Evolutionary conservation across 2,329 filamentous ascomycete genomes (phyloP).

Genomic region (Stagonosporopsis chrysanthemi): DNA sequence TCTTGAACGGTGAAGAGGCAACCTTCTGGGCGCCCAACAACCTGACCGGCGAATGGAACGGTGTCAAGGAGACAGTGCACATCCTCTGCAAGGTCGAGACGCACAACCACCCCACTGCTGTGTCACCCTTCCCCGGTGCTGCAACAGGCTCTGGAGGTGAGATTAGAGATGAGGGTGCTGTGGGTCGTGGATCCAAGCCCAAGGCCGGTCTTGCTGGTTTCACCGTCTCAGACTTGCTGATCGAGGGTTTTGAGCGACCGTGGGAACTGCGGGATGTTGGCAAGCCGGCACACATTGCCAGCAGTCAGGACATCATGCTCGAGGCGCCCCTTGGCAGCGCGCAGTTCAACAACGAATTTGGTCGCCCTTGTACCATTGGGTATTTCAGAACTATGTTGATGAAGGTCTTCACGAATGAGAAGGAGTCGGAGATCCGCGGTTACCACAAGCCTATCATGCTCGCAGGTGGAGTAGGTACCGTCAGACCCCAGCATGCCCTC

Average conservation of each 20-base stretch:
- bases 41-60: conserved; percentile 84
- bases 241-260: conserved; percentile 80
- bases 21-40: conserved; percentile 89
- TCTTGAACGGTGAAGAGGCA: conserved; percentile 75
- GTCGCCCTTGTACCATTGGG: conserved; percentile 84
- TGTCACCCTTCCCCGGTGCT: conserved; percentile 90
- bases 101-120: conserved; percentile 96
- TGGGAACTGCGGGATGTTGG: conserved; percentile 89
- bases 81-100: conserved; percentile 95
- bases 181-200: conserved; percentile 88
- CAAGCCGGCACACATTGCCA: conserved; percentile 89
- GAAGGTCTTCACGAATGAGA: conserved; percentile 66
- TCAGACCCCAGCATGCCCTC: conserved; percentile 87
- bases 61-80: conserved; percentile 85
- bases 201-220: conserved; percentile 93
- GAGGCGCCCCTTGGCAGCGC: conserved; percentile 95
- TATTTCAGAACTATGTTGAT: conserved; percentile 91
- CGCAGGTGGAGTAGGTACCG: conserved; percentile 91
- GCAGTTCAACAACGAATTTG: conserved; percentile 97
- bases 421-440: conserved; percentile 76
- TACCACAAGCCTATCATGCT: conserved; percentile 99
- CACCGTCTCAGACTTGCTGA: conserved; percentile 92
- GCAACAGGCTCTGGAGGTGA: conserved; percentile 96
- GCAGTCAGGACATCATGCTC: conserved; percentile 95
- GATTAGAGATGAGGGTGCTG: conserved; percentile 93